Conservation (phyloP, 805 yeast species). For the Monosporozyma siamensis region DNA sequence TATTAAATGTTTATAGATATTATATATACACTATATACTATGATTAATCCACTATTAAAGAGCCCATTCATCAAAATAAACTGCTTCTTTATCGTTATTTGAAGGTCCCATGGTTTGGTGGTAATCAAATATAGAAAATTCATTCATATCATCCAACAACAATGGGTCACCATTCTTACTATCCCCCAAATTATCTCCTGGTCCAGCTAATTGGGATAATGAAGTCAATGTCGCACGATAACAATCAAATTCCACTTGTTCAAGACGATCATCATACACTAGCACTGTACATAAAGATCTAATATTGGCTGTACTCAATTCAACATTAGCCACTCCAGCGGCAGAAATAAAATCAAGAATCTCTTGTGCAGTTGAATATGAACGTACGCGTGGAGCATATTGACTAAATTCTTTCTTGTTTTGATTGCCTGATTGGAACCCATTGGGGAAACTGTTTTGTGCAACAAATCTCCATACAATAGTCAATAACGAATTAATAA, state of each 20-base stretch:
- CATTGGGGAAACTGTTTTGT: slow-evolving; percentile 64
- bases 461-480: slow-evolving; percentile 86
- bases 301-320: slow-evolving; percentile 63
- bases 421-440: slow-evolving; percentile 34
- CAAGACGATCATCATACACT: slow-evolving; percentile 78
- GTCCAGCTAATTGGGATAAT: slow-evolving; percentile 50
- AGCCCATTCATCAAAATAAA: slow-evolving; percentile 43
- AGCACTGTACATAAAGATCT: slow-evolving; percentile 80
- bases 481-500: slow-evolving; percentile 71
- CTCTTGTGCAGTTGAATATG: slow-evolving; percentile 61
- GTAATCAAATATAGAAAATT: slow-evolving; percentile 36
- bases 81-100: slow-evolving; percentile 34
- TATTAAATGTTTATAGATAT: too few relatives aligned
- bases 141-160: slow-evolving; percentile 15
- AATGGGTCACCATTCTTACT: slow-evolving; percentile 5
- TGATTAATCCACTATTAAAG: too few relatives aligned
- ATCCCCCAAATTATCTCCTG: slow-evolving; percentile 22
- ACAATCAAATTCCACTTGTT: slow-evolving; percentile 48
- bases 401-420: too few relatives aligned
- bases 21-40: too few relatives aligned
- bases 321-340: slow-evolving; percentile 73
- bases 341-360: slow-evolving; percentile 65
- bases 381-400: slow-evolving; percentile 50
- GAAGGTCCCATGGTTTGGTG: slow-evolving; percentile 33
- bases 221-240: slow-evolving; percentile 82